Base-by-base conservation (phyloP, 2,329 filamentous ascomycete species). In the Aureobasidium pullulans region DNA sequence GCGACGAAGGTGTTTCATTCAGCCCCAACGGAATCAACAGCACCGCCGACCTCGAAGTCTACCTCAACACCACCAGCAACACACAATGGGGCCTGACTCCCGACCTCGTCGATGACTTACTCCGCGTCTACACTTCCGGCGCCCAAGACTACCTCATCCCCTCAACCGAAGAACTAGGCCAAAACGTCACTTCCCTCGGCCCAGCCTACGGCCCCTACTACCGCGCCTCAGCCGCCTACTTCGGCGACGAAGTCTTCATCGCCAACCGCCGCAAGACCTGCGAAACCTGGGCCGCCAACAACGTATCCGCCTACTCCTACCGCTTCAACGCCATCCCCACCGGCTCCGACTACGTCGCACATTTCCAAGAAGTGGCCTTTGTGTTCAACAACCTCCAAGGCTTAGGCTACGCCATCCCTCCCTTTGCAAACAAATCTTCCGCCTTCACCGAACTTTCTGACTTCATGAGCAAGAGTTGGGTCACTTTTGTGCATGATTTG, bases 1-100 rank as follows among this genome's bases (percentile, higher is more conserved):
- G 79, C 1, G 86, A 89, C 64, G 86, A 89, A 68, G 86, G 84
- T 2, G 80, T 79, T 0, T 73, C 75, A 1, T 86, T 86, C 65
- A 79, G 76, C 0, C 76, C 77, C 10, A 68, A 62, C 6, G 79
- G 78, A 15, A 78, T 86, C 62, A 80, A 85, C 66, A 82, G 78
- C 1, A 79, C 76, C 10, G 76, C 72, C 15, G 76, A 84, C 52
- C 82, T 85, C 66, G 69, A 73, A 46, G 66, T 69, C 19, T 73
- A 70, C 52, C 69, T 81, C 13, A 71, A 70, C 32, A 64, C 56
- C 2, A 60, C 59, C 4, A 44, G 37, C 58, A 59, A 64, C 19
- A 61, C 47, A 16, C 44, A 47, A 10, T 19, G 6, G 43, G 64
- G 58, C 62, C 62, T 70, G n/a, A 13, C 60, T n/a, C 19, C 43